A percentile compares a stretch with the other conserved stretches of the same genome.
Evolutionary conservation across 768 basidiomycete species (phyloP).

Genomic region (Tricholoma saponaceum): DNA sequence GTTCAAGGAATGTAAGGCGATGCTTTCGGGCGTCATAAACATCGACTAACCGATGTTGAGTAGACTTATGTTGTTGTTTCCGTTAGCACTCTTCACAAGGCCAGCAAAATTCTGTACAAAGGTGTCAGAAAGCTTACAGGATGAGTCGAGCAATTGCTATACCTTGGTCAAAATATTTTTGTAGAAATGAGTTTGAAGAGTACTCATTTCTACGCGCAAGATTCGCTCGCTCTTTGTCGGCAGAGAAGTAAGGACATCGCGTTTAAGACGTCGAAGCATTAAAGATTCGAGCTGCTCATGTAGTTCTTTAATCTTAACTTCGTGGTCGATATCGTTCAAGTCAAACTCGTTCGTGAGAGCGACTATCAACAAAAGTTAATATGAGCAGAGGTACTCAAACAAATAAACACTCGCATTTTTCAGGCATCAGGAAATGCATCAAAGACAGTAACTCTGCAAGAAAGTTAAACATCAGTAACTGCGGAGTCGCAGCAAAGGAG

Average conservation of each 20-base stretch:
- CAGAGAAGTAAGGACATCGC: slow-evolving; percentile 91
- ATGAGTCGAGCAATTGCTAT: slow-evolving; percentile 8
- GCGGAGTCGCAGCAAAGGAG: slow-evolving; percentile 6
- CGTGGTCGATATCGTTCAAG: slow-evolving; percentile 88
- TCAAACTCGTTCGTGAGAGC: slow-evolving; percentile 95
- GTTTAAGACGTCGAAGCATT: slow-evolving; percentile 94
- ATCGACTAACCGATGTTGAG: slow-evolving; percentile 81
- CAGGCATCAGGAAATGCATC: slow-evolving; percentile 99
- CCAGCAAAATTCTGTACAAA: slow-evolving; percentile 81
- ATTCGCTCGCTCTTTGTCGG: slow-evolving; percentile 99
- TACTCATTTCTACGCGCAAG: slow-evolving; percentile 94
- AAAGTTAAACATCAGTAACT: slow-evolving; percentile 2
- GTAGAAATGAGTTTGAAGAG: slow-evolving; percentile 96
- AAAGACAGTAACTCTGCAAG: slow-evolving; percentile 81
- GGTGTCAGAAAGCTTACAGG: slow-evolving; percentile 4
- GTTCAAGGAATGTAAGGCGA: not conserved
- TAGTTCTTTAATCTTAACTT: slow-evolving; percentile 91
- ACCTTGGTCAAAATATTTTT: slow-evolving; percentile 97
- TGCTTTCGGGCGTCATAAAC: not conserved
- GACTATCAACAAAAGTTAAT: slow-evolving; percentile 43
- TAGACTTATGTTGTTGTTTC: slow-evolving; percentile 87
- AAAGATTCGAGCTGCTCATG: slow-evolving; percentile 89
- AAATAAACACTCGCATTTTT: slow-evolving; percentile 69
- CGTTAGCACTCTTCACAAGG: slow-evolving; percentile 84
- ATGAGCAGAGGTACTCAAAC: not conserved